Evolutionary conservation across 2,329 filamentous ascomycete genomes (phyloP).

Genomic region (Cryoendolithus antarcticus): DNA sequence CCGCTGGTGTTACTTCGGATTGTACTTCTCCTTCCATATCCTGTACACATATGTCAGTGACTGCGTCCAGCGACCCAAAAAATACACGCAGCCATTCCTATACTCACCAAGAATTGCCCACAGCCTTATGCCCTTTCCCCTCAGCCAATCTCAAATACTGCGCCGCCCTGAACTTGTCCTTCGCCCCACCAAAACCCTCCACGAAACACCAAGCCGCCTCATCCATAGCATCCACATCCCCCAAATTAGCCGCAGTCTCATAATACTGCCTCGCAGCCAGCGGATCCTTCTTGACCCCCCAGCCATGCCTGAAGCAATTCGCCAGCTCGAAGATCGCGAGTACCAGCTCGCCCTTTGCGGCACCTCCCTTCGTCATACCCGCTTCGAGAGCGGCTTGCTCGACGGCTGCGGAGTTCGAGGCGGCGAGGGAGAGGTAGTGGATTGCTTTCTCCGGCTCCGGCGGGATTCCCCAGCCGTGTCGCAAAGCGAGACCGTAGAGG

Average conservation of each 20-base stretch:
- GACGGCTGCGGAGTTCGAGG: slow-evolving; percentile 76
- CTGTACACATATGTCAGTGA: slow-evolving; percentile 32
- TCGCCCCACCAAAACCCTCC: slow-evolving; percentile 93
- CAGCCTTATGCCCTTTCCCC: slow-evolving; percentile 72
- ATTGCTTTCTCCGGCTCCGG: slow-evolving; percentile 63
- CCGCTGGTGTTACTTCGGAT: slow-evolving; percentile 11
- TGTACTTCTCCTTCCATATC: slow-evolving; percentile 98
- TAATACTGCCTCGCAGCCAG: slow-evolving; percentile 85
- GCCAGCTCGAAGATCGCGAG: slow-evolving; percentile 92
- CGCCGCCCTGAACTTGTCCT: slow-evolving; percentile 84
- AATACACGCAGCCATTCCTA: not conserved
- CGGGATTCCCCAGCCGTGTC: slow-evolving; percentile 85
- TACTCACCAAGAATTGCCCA: slow-evolving; percentile 90
- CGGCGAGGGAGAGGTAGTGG: slow-evolving; percentile 74
- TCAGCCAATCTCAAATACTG: slow-evolving; percentile 89
- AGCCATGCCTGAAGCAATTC: slow-evolving; percentile 86
- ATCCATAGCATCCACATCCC: slow-evolving; percentile 96
- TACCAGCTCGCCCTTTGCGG: slow-evolving; percentile 90
- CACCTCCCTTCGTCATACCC: slow-evolving; percentile 83
- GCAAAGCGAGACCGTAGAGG: slow-evolving; percentile 82
- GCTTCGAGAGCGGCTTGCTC: slow-evolving; percentile 76
- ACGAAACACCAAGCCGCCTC: slow-evolving; percentile 92
- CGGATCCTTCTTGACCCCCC: slow-evolving; percentile 79
- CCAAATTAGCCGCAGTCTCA: slow-evolving; percentile 91
- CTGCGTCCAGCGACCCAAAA: no score